Percentiles rank a stretch among this genome's conserved stretches.
These are phyloP conservation scores for Zygoascus bituminiphila DNA, from an alignment of 805 yeast species.

Conservation along the genomic window DNA sequence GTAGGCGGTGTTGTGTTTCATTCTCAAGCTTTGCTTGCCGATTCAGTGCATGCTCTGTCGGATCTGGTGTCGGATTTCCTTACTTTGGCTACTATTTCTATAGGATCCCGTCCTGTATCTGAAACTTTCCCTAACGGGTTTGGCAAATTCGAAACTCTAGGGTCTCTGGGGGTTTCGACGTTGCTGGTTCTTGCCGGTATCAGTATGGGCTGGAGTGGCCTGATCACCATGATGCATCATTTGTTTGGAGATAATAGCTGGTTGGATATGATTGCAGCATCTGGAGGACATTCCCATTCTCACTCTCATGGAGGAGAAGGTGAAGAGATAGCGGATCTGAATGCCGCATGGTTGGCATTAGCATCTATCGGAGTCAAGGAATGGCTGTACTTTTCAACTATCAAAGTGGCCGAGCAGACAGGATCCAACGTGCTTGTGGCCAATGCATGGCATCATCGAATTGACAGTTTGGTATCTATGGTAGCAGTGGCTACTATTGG, in stretches of 20 bases:
- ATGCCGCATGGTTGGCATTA: conserved; percentile 94
- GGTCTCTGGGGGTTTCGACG: conserved; percentile 80
- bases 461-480: conserved; percentile 83
- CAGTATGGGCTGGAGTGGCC: conserved; percentile 83
- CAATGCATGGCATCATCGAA: conserved; percentile 98
- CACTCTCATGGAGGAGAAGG: conserved; percentile 28
- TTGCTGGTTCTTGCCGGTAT: conserved; percentile 80
- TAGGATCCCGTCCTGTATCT: conserved; percentile 54
- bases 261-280: conserved; percentile 21
- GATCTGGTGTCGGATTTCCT: conserved; percentile 85
- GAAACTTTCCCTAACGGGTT: conserved; percentile 71
- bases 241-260: conserved; percentile 15
- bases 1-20: conserved; percentile 87
- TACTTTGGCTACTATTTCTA: conserved; percentile 81
- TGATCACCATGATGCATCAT: conserved; percentile 41
- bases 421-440: conserved; percentile 89
- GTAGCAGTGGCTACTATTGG: conserved; percentile 87
- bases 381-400: conserved; percentile 76
- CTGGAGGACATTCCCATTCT: conserved; percentile 44
- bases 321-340: conserved; percentile 52
- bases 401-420: conserved; percentile 64
- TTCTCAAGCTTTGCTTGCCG: conserved; percentile 90
- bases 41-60: conserved; percentile 86
- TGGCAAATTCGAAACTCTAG: conserved; percentile 89
- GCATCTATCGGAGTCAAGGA: conserved; percentile 85